phyloP scores from a whole-genome alignment of 169 alveolate species.

The Plasmodium knowlesi region DNA sequence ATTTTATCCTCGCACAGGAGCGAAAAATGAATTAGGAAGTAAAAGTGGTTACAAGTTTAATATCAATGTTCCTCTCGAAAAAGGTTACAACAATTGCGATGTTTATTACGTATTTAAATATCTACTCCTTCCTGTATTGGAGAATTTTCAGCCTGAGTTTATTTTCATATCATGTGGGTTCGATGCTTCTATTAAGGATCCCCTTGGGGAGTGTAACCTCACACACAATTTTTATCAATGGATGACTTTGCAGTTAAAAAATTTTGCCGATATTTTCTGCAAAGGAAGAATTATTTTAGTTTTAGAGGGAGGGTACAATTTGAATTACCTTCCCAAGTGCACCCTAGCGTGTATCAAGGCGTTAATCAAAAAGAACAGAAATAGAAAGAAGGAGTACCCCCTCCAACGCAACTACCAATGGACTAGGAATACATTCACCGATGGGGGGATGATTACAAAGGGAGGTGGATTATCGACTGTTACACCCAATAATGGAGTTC shows the following conservation, averaged over 20 bases:
- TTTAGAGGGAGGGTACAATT: constrained; percentile 95
- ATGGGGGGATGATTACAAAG: background rate
- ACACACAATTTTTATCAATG: constrained; percentile 92
- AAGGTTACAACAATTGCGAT: constrained; percentile 79
- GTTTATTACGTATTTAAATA: constrained; percentile 76
- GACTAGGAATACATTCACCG: background rate
- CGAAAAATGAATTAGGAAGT: constrained; percentile 77
- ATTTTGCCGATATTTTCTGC: constrained; percentile 90
- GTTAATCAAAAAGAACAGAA: constrained; percentile 68
- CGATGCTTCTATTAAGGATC: constrained; percentile 92
- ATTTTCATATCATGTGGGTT: constrained; percentile 95
- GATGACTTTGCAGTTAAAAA: constrained; percentile 89
- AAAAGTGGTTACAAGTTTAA: constrained; percentile 71
- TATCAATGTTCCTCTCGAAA: constrained; percentile 81
- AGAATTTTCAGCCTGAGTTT: constrained; percentile 93
- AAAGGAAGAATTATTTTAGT: constrained; percentile 92
- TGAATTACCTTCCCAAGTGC: constrained; percentile 72
- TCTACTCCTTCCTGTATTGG: constrained; percentile 90
- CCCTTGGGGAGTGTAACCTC: constrained; percentile 85
- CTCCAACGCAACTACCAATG: background rate
- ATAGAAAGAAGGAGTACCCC: background rate
- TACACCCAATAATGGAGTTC: background rate
- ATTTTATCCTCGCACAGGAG: constrained; percentile 93
- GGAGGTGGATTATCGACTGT: background rate
- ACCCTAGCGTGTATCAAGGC: constrained; percentile 76